phyloP scores from a whole-genome alignment of 208 protist species.

The Blechomonas ayalai region DNA sequence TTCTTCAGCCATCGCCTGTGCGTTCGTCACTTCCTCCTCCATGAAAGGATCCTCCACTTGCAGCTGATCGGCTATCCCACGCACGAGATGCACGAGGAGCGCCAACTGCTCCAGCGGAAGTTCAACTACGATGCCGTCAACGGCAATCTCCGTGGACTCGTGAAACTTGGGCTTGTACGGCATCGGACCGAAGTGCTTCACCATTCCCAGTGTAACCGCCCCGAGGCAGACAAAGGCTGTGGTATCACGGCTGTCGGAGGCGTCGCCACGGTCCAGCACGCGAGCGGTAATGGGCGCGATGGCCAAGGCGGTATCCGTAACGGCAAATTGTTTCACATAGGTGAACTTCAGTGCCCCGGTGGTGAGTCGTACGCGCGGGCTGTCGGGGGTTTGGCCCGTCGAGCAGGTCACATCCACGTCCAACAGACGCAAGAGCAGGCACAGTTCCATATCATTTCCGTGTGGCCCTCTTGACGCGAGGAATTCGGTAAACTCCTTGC shows the following conservation, averaged over 20 bases:
- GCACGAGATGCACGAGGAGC: slow-evolving; percentile 27
- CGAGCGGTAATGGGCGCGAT: slow-evolving; percentile 46
- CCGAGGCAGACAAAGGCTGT: slow-evolving; percentile 40
- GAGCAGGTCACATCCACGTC: slow-evolving; percentile 36
- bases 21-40: slow-evolving; percentile 42
- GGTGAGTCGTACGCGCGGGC: slow-evolving; percentile 26
- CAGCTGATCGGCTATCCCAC: slow-evolving; percentile 42
- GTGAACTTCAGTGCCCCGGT: slow-evolving; percentile 50
- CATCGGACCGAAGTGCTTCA: slow-evolving; percentile 73
- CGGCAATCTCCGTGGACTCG: slow-evolving; percentile 42
- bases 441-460: slow-evolving; percentile 60
- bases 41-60: slow-evolving; percentile 38
- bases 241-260: slow-evolving; percentile 7
- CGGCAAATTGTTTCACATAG: slow-evolving; percentile 57
- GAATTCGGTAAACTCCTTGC: slow-evolving; percentile 68
- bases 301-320: slow-evolving; percentile 45
- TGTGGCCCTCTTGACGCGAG: slow-evolving; percentile 45
- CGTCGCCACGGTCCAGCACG: slow-evolving; percentile 16
- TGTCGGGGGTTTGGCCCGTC: slow-evolving; percentile 8
- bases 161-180: slow-evolving; percentile 64
- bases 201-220: slow-evolving; percentile 33
- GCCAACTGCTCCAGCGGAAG: slow-evolving; percentile 47
- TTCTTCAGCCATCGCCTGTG: slow-evolving; percentile 41
- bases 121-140: slow-evolving; percentile 48
- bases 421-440: slow-evolving; percentile 33